phyloP scores from a whole-genome alignment of 169 alveolate genomes.

The Cyclospora cayetanensis region DNA sequence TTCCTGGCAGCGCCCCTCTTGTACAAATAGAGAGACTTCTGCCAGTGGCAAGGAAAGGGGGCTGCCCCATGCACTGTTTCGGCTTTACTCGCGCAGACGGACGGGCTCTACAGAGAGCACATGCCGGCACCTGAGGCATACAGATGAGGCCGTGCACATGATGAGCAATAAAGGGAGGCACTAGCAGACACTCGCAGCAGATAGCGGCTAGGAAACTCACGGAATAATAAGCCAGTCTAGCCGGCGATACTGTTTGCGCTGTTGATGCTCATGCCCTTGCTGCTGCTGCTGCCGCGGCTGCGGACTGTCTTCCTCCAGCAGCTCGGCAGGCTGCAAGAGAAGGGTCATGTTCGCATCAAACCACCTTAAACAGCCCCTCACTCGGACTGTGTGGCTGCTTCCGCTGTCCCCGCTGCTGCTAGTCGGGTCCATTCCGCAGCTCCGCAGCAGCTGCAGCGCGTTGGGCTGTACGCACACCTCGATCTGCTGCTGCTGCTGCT shows the following conservation, averaged over 20 bases:
- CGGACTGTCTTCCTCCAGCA: background rate
- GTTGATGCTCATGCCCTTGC: background rate
- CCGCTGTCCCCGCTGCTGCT: background rate
- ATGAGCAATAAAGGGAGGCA: no score
- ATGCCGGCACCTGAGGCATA: background rate
- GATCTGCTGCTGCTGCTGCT: background rate
- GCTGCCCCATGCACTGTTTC: no score
- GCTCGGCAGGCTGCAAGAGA: background rate
- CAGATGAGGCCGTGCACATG: no score
- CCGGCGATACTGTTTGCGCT: no score
- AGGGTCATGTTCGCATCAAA: background rate
- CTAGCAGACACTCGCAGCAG: background rate
- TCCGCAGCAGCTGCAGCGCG: background rate
- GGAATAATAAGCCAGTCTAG: background rate
- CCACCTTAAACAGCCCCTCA: background rate
- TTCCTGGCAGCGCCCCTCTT: no score
- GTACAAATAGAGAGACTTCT: background rate
- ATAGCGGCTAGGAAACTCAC: background rate
- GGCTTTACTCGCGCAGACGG: background rate
- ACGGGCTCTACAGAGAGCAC: background rate
- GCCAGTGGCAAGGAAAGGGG: background rate
- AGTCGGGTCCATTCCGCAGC: background rate
- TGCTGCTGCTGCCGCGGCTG: background rate
- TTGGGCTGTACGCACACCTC: background rate
- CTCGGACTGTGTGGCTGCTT: background rate